Conservation (phyloP, 2,329 filamentous ascomycete genomes). For the Tricladium varicosporioides region DNA sequence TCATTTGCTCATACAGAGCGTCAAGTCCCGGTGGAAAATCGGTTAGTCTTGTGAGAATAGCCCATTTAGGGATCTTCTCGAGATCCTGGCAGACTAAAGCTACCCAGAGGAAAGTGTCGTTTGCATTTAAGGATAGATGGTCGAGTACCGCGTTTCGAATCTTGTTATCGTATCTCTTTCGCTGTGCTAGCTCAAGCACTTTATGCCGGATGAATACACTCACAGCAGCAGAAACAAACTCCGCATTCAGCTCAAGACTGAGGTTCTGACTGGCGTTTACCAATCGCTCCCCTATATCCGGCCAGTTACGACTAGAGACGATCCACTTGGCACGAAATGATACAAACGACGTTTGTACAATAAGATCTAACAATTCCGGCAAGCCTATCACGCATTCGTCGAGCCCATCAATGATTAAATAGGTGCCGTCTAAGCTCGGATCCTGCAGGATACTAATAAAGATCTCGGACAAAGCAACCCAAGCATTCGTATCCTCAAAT, state of each 20-base stretch:
- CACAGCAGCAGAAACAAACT: constrained; percentile 34
- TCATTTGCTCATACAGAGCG: constrained; percentile 30
- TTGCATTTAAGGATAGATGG: no score
- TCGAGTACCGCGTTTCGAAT: no score
- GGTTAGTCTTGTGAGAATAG: no score
- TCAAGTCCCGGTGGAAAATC: constrained; percentile 28
- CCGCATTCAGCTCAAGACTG: constrained; percentile 36
- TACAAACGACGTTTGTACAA: constrained; percentile 26
- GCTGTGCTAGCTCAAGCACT: no score
- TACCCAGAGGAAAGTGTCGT: no score
- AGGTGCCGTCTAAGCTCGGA: constrained; percentile 23
- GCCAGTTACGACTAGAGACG: constrained; percentile 43
- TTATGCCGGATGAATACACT: no score
- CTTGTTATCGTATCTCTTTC: no score
- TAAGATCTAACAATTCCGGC: constrained; percentile 37
- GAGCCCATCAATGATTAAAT: constrained; percentile 46
- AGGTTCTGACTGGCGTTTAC: constrained; percentile 33
- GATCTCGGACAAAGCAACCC: constrained; percentile 34
- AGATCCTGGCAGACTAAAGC: no score
- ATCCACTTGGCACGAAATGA: constrained; percentile 40
- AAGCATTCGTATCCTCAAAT: constrained; percentile 42
- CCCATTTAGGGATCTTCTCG: no score
- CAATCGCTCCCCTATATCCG: constrained; percentile 37
- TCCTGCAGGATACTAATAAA: no score
- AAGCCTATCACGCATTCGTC: constrained; percentile 41